Evolutionary conservation across 768 basidiomycete species (phyloP), one percentile per base, ranked within the genome.

Genomic region (Lentinula lateritia): DNA sequence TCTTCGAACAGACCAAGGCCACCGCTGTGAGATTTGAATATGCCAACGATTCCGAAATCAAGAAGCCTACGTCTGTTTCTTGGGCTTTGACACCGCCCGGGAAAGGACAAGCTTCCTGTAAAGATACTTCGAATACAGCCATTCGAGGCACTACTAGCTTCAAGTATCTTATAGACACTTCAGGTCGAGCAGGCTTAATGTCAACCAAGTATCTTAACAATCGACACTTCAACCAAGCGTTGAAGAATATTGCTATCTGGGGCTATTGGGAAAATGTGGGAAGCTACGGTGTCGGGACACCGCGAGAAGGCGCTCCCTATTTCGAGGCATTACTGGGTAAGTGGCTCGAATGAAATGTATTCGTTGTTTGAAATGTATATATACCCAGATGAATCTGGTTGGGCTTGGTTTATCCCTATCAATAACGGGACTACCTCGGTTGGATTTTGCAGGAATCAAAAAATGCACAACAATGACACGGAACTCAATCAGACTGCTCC

Each of bases 221-320:
- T 67, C 78, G 90, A 46, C 82, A 79, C 63, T 86, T 83, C 69
- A 91, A 89, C 60, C 78, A 81, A 42, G 84, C 85, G 4, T 68
- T 92, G 58, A 86, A 83, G 68, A 92, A 92, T 65, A 77, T 90
- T 10, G 90, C 89, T 5, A 76, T 87, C 23, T 92, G 90, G 90
- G 89, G 84, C 3, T 92, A 92, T 66, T 92, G 88, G 88, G 76
- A 69, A 45, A 77, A 79, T 20, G 80, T 79, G 0, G 77, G 73
- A 12, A 76, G 74, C 38, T 92, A 87, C 67, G 83, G 81, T 1
- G 61, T 63, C 18, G 80, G 79, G 43, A 81, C 83, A 2, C 50
- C 68, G n/a, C 76, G 85, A 42, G 75, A 82, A 69, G 84, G 85
- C 10, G 78, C 85, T 1, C 86, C 86, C 9, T 85, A 83, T 80